Evolutionary conservation across 169 alveolate species (phyloP).

Genomic region (Perkinsus olseni): DNA sequence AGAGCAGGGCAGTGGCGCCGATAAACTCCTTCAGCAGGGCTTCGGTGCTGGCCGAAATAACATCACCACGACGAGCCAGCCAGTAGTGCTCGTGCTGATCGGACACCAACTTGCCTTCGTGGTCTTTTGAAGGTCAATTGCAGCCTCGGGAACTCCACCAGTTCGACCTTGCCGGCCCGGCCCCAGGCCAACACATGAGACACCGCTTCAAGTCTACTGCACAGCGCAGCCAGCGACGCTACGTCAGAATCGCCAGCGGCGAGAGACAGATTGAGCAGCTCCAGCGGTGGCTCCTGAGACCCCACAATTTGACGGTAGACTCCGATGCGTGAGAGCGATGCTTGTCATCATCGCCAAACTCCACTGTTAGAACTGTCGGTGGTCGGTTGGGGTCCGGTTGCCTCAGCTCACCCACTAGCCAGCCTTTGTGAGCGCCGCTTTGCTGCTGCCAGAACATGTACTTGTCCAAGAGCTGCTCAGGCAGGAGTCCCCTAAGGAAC

Average conservation of each 20-base stretch:
- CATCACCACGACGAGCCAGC: background rate
- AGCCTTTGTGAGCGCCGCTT: background rate
- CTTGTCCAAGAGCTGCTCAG: constrained; percentile 19
- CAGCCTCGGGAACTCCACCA: constrained; percentile 27
- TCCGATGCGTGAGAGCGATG: background rate
- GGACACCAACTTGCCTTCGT: background rate
- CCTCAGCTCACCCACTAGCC: background rate
- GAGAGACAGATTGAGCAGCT: background rate
- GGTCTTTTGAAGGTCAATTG: constrained; percentile 17
- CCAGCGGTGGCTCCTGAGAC: background rate
- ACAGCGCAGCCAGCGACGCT: background rate
- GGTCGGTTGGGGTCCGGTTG: background rate
- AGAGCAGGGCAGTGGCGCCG: background rate
- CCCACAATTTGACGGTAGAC: background rate
- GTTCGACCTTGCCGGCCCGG: background rate
- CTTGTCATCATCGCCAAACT: background rate
- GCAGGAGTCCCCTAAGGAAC: constrained; percentile 22
- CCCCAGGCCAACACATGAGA: constrained; percentile 29
- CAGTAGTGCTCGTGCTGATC: background rate
- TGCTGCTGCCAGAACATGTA: constrained; percentile 34
- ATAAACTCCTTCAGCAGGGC: background rate
- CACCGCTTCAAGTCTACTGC: constrained; percentile 19
- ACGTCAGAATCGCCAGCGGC: background rate
- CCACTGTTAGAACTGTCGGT: background rate
- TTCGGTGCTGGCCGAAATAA: background rate